Percentiles rank a stretch among this genome's conserved stretches.
These are phyloP conservation scores for Myriosclerotinia curreyana DNA, from an alignment of 2,329 filamentous ascomycete species.

Conservation along the genomic window DNA sequence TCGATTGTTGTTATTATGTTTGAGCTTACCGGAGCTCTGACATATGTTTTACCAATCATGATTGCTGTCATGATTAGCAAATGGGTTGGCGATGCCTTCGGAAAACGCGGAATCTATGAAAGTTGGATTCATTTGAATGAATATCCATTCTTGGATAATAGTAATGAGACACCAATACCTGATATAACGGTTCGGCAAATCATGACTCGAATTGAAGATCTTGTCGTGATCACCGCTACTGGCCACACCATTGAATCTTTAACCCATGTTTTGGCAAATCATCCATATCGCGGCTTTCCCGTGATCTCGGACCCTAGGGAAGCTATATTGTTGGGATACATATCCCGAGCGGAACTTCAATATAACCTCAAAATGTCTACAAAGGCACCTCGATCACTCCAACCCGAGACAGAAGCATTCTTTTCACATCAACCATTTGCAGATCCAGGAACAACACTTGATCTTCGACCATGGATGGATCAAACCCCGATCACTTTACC, in stretches of 20 bases:
- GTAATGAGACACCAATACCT: constrained; percentile 72
- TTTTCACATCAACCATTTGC: constrained; percentile 82
- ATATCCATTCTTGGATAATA: constrained; percentile 93
- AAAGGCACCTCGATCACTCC: constrained; percentile 55
- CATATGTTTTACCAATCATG: constrained; percentile 98
- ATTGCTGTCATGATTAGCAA: constrained; percentile 97
- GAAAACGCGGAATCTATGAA: constrained; percentile 91
- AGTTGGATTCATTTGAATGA: constrained; percentile 96
- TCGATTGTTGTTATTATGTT: constrained; percentile 99
- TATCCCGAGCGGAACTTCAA: constrained; percentile 82
- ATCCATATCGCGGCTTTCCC: constrained; percentile 87
- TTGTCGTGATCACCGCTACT: constrained; percentile 81
- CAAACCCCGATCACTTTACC: constrained; percentile 93
- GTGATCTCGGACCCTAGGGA: constrained; percentile 76
- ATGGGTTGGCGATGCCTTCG: constrained; percentile 96
- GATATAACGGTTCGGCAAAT: constrained; percentile 83
- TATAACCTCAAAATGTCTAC: constrained; percentile 71
- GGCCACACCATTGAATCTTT: constrained; percentile 83
- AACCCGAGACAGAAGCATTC: constrained; percentile 72
- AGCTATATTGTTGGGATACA: constrained; percentile 84
- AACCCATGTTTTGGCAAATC: constrained; percentile 64
- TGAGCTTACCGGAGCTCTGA: constrained; percentile 91
- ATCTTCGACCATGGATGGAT: constrained; percentile 97
- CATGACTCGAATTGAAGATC: constrained; percentile 90
- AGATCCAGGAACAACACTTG: constrained; percentile 73